Conservation (phyloP, 495 filamentous ascomycete genomes). For the Penicillium malachiteum region DNA sequence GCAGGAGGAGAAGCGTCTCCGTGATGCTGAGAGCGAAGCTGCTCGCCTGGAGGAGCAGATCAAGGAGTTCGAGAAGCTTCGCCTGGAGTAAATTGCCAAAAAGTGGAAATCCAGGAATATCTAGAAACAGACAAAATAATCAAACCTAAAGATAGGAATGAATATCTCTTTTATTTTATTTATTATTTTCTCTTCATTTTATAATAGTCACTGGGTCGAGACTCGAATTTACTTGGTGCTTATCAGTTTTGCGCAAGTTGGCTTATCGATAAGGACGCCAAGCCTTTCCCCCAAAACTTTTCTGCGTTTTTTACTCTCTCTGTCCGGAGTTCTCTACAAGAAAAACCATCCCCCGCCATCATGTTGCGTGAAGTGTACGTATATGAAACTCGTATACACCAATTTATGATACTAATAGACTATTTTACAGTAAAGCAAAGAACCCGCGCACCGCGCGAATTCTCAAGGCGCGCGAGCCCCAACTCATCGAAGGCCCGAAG, state of each 20-base stretch:
- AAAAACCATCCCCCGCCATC: constrained; percentile 14
- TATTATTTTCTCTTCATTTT: neutral
- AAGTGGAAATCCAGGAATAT: neutral
- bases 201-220: neutral
- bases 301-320: constrained; percentile 26
- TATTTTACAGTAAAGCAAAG: constrained; percentile 69
- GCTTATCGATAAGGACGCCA: constrained; percentile 34
- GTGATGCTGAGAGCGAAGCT: constrained; percentile 56
- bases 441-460: constrained; percentile 93
- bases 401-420: neutral
- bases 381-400: neutral
- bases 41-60: constrained; percentile 55
- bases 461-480: constrained; percentile 87
- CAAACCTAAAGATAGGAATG: neutral
- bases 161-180: constrained; percentile 8
- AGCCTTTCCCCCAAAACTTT: constrained; percentile 34
- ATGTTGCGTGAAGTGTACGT: constrained; percentile 44
- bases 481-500: constrained; percentile 83
- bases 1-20: constrained; percentile 57
- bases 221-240: neutral
- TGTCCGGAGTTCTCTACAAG: constrained; percentile 14
- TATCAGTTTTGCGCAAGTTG: neutral
- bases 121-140: too few species aligned
- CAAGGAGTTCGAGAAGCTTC: constrained; percentile 49
- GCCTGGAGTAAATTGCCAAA: constrained; percentile 37